These are phyloP conservation scores for Nothophaeocryptopus gaeumannii DNA, from an alignment of 2,329 filamentous ascomycete species.

Conservation along the genomic window DNA sequence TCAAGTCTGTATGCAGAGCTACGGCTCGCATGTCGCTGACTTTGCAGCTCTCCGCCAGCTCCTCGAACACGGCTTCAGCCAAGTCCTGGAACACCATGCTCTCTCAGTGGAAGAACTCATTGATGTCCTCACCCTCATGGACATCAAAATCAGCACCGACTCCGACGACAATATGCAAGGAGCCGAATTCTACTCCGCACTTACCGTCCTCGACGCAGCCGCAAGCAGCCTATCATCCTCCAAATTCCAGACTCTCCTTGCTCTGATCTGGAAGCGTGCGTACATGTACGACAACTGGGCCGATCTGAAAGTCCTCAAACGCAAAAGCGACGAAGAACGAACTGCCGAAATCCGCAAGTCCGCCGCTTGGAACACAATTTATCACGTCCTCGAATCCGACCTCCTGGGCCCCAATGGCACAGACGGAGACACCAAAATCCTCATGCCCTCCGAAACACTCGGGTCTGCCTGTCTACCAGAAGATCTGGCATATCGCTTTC, in stretches of 20 bases:
- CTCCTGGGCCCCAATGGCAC: constrained; percentile 13
- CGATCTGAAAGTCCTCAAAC: constrained; percentile 49
- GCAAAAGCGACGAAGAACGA: constrained; percentile 64
- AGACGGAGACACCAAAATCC: constrained; percentile 22
- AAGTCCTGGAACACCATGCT: constrained; percentile 68
- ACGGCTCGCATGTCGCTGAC: constrained; percentile 50
- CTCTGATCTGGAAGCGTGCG: constrained; percentile 83
- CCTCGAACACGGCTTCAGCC: constrained; percentile 67
- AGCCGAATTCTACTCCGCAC: constrained; percentile 71
- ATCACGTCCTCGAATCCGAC: constrained; percentile 17
- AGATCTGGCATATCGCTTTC: constrained; percentile 54
- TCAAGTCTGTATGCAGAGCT: constrained; percentile 70
- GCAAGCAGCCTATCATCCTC: constrained; percentile 52
- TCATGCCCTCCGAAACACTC: constrained; percentile 37
- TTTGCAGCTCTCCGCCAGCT: constrained; percentile 66
- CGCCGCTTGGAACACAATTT: constrained; percentile 48
- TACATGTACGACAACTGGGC: constrained; percentile 88
- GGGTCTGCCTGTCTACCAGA: constrained; percentile 59
- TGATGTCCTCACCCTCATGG: constrained; percentile 77
- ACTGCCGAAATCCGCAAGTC: constrained; percentile 53
- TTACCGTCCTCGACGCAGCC: constrained; percentile 56
- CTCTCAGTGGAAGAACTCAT: constrained; percentile 61
- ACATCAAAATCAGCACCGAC: constrained; percentile 43
- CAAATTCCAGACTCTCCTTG: constrained; percentile 55
- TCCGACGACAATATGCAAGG: constrained; percentile 52